Evolutionary conservation across 192 early-diverging fungal species (phyloP), one percentile per base, ranked within the genome.

Genomic region (Coemansia biformis): DNA sequence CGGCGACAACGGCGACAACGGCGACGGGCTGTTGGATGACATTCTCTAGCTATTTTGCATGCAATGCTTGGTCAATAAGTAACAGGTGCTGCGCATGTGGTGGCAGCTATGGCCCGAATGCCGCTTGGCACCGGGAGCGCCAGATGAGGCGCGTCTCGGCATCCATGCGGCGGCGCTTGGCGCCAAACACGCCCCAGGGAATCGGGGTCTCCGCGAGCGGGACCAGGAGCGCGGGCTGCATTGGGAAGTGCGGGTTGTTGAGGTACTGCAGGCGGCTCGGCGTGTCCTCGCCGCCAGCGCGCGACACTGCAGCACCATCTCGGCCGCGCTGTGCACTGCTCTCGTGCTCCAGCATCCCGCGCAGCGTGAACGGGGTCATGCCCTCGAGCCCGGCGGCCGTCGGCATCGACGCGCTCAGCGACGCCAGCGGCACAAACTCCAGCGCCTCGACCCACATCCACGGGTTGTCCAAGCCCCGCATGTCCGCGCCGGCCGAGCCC

Each of bases 351-450:
- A 72, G 23, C 18, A 44, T 56, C 0, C 68, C 68, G 13, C 68
- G 68, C 42, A 72, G 19, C n/a, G 70, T 65, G 37, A 66, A 74
- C 15, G 70, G 70, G 10, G 63, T 74, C 51, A 74, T 65, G 31
- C 70, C 63, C 42, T 74, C 63, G 17, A 74, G 44, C 15, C 70
- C 70, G 15, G 24, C 39, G 17, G 17, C 39, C 5, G 22, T 39
- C 0, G 46, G 18, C 8, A 55, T 51, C 2, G 63, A 35, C n/a
- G 48, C 32, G 37, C 31, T 37, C 26, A 54, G 45, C 26, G 51
- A 7, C 1, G 48, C 45, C 34, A 74, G 22, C 9, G 62, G 54
- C 19, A 43, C 50, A 62, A 66, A 74, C 28, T 74, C 70, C 18
- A 74, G 46, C 4, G 42, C 41, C 32, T 66, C 70, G 13, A 74